phyloP scores from a whole-genome alignment of 176 grass and related monocot genomes.

The Elaeis guineensis region DNA sequence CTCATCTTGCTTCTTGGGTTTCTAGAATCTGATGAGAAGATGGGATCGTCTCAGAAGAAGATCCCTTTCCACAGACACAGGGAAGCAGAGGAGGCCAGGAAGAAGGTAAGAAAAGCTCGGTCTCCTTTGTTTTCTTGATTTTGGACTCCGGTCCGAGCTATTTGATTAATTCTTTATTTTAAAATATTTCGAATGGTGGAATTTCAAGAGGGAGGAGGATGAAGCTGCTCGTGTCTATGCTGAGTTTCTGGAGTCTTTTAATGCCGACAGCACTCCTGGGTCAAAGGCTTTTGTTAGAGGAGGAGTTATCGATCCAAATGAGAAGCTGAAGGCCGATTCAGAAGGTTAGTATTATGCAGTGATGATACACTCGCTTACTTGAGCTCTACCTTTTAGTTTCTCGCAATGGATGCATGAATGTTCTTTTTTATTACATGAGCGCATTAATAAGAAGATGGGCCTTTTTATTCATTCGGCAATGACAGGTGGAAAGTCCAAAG shows the following conservation, averaged over 20 bases:
- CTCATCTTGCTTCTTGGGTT: no score
- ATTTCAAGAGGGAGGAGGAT: conserved; percentile 80
- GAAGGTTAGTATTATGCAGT: conserved; percentile 59
- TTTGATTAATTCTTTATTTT: no score
- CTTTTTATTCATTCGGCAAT: conserved; percentile 86
- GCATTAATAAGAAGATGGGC: conserved; percentile 81
- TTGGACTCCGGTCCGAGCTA: neutral
- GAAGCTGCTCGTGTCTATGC: conserved; percentile 89
- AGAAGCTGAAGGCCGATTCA: conserved; percentile 49
- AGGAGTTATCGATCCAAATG: conserved; percentile 90
- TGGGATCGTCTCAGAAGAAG: conserved; percentile 74
- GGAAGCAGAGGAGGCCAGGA: conserved; percentile 92
- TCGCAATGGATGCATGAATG: conserved; percentile 55
- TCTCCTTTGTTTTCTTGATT: neutral
- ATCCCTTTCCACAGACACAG: conserved; percentile 77
- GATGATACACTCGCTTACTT: neutral
- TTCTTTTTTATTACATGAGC: conserved; percentile 49
- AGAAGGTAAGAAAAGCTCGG: conserved; percentile 47
- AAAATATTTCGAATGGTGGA: conserved; percentile 2
- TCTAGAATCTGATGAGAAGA: conserved; percentile 12
- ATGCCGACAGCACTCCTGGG: conserved; percentile 56
- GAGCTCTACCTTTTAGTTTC: neutral
- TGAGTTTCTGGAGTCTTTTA: conserved; percentile 91
- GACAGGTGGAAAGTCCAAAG: conserved; percentile 99
- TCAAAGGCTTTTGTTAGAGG: conserved; percentile 86